Base-by-base conservation (phyloP, 2,329 filamentous ascomycete species). In the Calonectria leucothoes region DNA sequence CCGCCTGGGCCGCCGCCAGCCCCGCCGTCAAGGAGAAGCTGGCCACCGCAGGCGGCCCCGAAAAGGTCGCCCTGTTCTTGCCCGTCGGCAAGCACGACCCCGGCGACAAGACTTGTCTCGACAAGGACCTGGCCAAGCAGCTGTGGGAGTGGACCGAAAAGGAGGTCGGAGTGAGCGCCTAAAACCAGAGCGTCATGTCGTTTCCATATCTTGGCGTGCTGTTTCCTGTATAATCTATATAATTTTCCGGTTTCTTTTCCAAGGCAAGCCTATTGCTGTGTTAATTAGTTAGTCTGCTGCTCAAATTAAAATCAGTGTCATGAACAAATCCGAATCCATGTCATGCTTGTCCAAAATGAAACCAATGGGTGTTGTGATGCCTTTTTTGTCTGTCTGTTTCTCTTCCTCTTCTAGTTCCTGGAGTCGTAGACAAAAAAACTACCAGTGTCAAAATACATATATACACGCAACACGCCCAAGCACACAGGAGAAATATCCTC, bases 81-180 rank as follows among this genome's bases (percentile, higher is more conserved):
- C 83, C 83, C 0, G 81, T 83, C 8, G 81, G 79, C 0, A 73
- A 74, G 63, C 42, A 66, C 14, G 75, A 78, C 20, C 65, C 66
- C 5, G 79, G 80, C 2, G 76, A 78, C 57, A 72, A 72, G n/a
- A 66, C 65, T 64, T 78, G 76, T 42, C 78, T 75, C 61, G 79
- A 82, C 70, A 77, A 81, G 48, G 73, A 81, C 5, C 66, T 86
- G 66, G 83, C 80, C 1, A 80, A 77, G 65, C 76, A 81, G 78
- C 63, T 87, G 71, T 87, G 85, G 85, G 76, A 82, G 27, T 87
- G 85, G 84, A 86, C 85, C 0, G 77, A 75, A 37, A 69, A 69
- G 52, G 71, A 70, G 65, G 70, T 79, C 48, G 64, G 73, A 8
- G 49, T 75, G 23, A 73, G 66, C 45, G 63, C 15, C 11, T 48